A percentile compares a stretch with the other conserved stretches of the same genome.
These are phyloP conservation scores for Candida stauntonica DNA, from an alignment of 805 yeast genomes.

Conservation along the genomic window DNA sequence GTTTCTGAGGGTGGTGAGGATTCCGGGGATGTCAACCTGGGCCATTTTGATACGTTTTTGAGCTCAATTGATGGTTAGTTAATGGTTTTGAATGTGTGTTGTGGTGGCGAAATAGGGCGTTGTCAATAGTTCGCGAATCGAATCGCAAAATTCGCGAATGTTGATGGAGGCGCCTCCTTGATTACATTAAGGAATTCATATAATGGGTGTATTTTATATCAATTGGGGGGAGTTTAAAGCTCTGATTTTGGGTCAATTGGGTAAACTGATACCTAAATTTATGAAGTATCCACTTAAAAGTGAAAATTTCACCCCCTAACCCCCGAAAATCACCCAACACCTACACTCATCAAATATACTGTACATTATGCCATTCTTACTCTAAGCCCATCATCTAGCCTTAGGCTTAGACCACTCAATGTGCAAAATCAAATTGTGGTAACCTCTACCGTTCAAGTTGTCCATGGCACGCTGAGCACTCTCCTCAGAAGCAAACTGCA, in stretches of 20 bases:
- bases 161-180: no score
- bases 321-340: no score
- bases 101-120: background rate
- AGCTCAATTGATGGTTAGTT: background rate
- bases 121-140: background rate
- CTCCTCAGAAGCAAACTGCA: slow-evolving; percentile 64
- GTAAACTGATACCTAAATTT: no score
- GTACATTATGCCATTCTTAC: no score
- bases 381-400: background rate
- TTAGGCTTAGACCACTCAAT: slow-evolving; percentile 52
- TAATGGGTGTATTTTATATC: no score
- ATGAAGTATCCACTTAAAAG: no score
- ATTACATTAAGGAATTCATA: no score
- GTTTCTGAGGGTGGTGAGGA: slow-evolving; percentile 47
- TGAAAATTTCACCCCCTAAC: no score
- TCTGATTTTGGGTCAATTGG: no score
- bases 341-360: no score
- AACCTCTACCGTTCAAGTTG: slow-evolving; percentile 82
- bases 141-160: background rate
- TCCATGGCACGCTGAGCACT: slow-evolving; percentile 78
- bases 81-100: background rate
- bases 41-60: background rate
- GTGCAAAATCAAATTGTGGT: slow-evolving; percentile 77
- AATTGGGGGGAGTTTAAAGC: no score
- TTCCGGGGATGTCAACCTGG: slow-evolving; percentile 23